Evolutionary conservation across 2,329 filamentous ascomycete genomes (phyloP).

Genomic region (Claviceps citrina): DNA sequence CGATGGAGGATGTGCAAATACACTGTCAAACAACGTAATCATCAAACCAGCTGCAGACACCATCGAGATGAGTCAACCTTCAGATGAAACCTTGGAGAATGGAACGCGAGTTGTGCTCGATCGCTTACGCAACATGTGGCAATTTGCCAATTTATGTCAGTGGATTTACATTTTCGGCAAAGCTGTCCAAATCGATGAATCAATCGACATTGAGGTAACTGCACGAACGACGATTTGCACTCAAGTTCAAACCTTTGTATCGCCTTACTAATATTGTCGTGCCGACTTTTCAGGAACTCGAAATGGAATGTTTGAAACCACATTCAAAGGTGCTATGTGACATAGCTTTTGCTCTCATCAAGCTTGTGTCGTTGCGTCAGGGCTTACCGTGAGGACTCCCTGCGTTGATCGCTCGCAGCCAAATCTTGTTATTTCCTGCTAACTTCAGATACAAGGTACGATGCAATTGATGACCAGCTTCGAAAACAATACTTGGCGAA

Average conservation of each 20-base stretch:
- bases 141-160: slow-evolving; percentile 86
- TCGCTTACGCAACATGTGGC: slow-evolving; percentile 78
- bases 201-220: slow-evolving; percentile 74
- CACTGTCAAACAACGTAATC: too few relatives aligned
- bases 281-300: slow-evolving; percentile 51
- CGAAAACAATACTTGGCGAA: slow-evolving; percentile 78
- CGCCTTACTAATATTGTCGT: background rate
- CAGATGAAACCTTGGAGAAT: background rate
- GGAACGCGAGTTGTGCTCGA: slow-evolving; percentile 30
- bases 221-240: slow-evolving; percentile 1
- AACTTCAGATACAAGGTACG: slow-evolving; percentile 39
- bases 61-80: background rate
- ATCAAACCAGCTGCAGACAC: background rate
- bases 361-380: slow-evolving; percentile 85
- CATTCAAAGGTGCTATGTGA: slow-evolving; percentile 60
- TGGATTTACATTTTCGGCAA: slow-evolving; percentile 87
- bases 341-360: slow-evolving; percentile 74
- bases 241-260: background rate
- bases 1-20: background rate
- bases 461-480: slow-evolving; percentile 87
- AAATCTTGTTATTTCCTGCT: slow-evolving; percentile 6
- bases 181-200: slow-evolving; percentile 76
- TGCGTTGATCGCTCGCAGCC: background rate
- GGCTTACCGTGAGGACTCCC: slow-evolving; percentile 60
- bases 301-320: slow-evolving; percentile 73